Base-by-base conservation (phyloP, 2,329 filamentous ascomycete species). In the Knufia petricola region DNA sequence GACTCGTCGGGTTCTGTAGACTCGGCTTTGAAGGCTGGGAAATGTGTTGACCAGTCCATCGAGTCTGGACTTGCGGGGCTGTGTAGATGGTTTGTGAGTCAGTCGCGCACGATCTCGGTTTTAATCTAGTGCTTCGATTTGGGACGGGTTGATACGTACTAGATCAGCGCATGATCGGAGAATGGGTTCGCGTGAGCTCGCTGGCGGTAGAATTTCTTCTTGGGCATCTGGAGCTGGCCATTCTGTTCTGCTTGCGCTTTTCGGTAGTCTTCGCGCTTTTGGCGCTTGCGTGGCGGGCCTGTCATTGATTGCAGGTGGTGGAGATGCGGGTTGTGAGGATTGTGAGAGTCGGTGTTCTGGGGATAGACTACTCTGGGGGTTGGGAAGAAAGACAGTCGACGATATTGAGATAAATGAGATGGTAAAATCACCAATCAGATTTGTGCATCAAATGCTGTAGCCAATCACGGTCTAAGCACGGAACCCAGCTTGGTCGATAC, bases 161-260 rank as follows among this genome's bases (percentile, higher is more conserved):
- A 98, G 60, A 77, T 75, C 63, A 98, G 73, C 50, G 79, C 73
- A 71, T 98, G 92, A 62, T 98, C 92, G 2, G 90, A 95, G 69
- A 98, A 98, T 4, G 90, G 89, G 70, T 98, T 98, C 54, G 92
- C 92, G 70, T 98, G 92, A 31, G 92, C 92, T 66, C 92, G 79
- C 68, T 98, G 92, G 49, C 92, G 81, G 66, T 95, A 98, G 70
- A 92, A 95, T 71, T 85, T 90, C 75, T 98, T 98, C 68, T 87
- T 84, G 8, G 92, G 92, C 60, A 95, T 69, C 59, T 80, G 76
- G 6, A 79, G 68, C 28, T 51, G 55, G 30, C 53, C 52, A 24
- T 58, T 55, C 42, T 63, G 59, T 34, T 55, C 54, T 43, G 43
- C 50, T 45, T 74, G 73, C 46, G 72, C 68, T 48, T 73, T 73